phyloP scores from a whole-genome alignment of 176 grass and related monocot genomes.

The Carex parvula region DNA sequence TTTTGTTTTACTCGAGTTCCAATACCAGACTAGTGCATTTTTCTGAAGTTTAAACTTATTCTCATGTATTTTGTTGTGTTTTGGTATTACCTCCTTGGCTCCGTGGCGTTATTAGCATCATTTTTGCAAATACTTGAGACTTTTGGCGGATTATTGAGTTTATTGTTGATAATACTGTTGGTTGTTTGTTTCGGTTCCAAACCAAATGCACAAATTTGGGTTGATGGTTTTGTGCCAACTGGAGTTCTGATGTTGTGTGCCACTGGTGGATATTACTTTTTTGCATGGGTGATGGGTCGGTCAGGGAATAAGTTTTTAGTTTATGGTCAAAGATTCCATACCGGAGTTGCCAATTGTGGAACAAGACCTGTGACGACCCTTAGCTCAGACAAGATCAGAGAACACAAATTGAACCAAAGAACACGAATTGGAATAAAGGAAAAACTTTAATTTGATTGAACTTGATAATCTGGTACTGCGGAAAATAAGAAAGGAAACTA shows the following conservation, averaged over 20 bases:
- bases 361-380: no score
- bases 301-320: no score
- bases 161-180: not conserved
- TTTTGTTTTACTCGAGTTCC: conserved; percentile 14
- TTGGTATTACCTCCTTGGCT: not conserved
- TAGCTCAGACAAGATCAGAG: no score
- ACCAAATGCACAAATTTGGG: not conserved
- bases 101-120: not conserved
- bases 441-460: no score
- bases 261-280: no score
- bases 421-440: no score
- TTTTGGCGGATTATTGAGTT: conserved; percentile 17
- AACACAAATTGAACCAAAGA: no score
- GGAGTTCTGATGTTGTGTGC: not conserved
- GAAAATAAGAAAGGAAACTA: no score
- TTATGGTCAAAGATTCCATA: no score
- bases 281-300: no score
- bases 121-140: not conserved
- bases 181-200: not conserved
- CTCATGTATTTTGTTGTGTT: not conserved
- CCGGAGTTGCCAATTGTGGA: no score
- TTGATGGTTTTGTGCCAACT: not conserved
- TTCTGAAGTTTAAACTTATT: conserved; percentile 13
- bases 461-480: no score
- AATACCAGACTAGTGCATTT: not conserved